Conservation (phyloP, 768 basidiomycete species). For the Hydnomerulius pinastri region DNA sequence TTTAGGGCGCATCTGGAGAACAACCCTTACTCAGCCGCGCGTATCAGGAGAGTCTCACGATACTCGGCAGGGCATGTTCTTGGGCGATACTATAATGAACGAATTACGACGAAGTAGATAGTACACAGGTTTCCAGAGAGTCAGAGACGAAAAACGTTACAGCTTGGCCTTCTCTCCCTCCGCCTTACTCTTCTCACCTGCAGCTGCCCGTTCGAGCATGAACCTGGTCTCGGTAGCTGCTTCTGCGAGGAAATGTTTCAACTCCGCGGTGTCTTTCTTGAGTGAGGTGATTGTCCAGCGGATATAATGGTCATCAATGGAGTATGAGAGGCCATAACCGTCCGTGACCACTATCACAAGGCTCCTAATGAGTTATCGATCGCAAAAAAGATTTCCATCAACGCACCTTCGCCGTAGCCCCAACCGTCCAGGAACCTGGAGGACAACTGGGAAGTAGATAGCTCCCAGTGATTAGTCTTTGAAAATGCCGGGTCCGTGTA, state of each 20-base stretch:
- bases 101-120: neutral
- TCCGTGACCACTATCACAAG: constrained; percentile 74
- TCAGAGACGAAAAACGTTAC: constrained; percentile 27
- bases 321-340: constrained; percentile 90
- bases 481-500: constrained; percentile 73
- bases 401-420: constrained; percentile 92
- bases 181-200: constrained; percentile 37
- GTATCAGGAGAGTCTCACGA: too few relatives aligned
- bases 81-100: neutral
- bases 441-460: constrained; percentile 88
- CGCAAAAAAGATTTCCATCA: neutral
- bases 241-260: constrained; percentile 73
- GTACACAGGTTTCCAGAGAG: constrained; percentile 3
- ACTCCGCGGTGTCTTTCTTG: constrained; percentile 52
- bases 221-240: constrained; percentile 75
- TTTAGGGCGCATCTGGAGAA: too few relatives aligned
- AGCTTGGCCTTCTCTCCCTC: constrained; percentile 36
- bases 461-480: constrained; percentile 85
- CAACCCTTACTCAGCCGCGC: too few relatives aligned
- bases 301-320: constrained; percentile 81
- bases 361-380: constrained; percentile 10
- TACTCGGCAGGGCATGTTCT: too few relatives aligned
- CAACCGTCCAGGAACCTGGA: constrained; percentile 86
- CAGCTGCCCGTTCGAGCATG: constrained; percentile 72
- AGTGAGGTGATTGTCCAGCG: constrained; percentile 89